Percentiles rank a stretch among this genome's conserved stretches.
Evolutionary conservation across 129 eudicot genomes (phyloP).

Genomic region (Pittosporum tobira): DNA sequence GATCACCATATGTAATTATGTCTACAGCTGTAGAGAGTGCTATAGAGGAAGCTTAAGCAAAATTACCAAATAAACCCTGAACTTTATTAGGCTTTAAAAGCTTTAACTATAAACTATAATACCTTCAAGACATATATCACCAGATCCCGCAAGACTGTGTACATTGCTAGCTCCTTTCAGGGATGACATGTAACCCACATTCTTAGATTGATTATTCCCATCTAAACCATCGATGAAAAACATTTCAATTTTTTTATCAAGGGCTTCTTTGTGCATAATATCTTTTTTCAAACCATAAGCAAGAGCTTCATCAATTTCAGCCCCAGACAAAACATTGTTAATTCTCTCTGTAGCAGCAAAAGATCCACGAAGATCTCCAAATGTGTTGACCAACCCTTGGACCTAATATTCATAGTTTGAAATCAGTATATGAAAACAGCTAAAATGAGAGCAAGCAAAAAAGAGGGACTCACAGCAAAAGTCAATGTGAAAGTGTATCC

Average conservation of each 20-base stretch:
- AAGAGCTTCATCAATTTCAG: slow-evolving; percentile 79
- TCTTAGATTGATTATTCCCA: slow-evolving; percentile 33
- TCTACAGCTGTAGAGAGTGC: background rate
- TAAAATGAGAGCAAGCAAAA: slow-evolving; percentile 13
- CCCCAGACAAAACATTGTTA: slow-evolving; percentile 64
- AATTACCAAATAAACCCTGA: background rate
- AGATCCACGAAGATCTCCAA: slow-evolving; percentile 95
- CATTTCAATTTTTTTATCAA: slow-evolving; percentile 37
- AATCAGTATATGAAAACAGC: slow-evolving; percentile 2
- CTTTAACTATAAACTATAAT: slow-evolving; percentile 7
- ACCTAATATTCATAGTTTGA: slow-evolving; percentile 37
- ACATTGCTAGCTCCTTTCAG: slow-evolving; percentile 60
- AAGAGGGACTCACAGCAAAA: slow-evolving; percentile 72
- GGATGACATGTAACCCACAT: slow-evolving; percentile 61
- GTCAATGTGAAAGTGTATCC: slow-evolving; percentile 95
- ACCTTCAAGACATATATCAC: slow-evolving; percentile 94
- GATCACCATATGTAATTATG: background rate
- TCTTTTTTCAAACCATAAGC: slow-evolving; percentile 77
- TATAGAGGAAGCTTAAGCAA: background rate
- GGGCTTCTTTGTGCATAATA: slow-evolving; percentile 37
- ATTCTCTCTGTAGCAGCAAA: slow-evolving; percentile 96
- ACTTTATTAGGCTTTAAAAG: no score
- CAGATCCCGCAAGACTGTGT: slow-evolving; percentile 60
- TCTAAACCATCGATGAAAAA: slow-evolving; percentile 36
- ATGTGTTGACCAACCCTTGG: slow-evolving; percentile 93